Evolutionary conservation across 2,329 filamentous ascomycete genomes (phyloP), one percentile per base, ranked within the genome.

Genomic region (Claviceps cyperi): DNA sequence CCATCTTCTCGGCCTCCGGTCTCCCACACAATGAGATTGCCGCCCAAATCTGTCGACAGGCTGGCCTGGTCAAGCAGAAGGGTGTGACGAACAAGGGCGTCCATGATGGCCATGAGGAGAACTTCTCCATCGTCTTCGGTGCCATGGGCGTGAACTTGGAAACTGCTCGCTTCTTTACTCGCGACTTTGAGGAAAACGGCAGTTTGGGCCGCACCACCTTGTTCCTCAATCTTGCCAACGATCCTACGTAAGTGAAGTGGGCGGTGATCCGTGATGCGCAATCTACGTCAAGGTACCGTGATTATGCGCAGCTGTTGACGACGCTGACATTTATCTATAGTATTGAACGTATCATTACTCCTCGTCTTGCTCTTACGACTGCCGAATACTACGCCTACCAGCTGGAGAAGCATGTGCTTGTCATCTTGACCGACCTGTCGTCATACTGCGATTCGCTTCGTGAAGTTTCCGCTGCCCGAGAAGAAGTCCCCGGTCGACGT

Each of bases 131-230:
- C 62, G 92, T 98, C 51, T 98, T 98, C 66, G 94, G 88, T 65
- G 92, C 92, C 64, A 98, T 98, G 92, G 92, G 92, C 89, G 92
- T 98, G 60, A 98, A 98, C 75, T 82, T 98, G 83, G 92, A 98
- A 68, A 98, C 92, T 35, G 87, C 86, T 61, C 86, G 92, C 61
- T 98, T 98, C 80, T 98, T 98, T 76, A 97, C 91, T 38, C 81
- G 88, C 58, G 92, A 98, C 64, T 98, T 98, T 64, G 92, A 98
- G 70, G 89, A 98, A 78, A 98, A 98, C 70, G 94, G 94, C 60
- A 94, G 87, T 72, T 82, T 98, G 83, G 92, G 96, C 74, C 87
- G 92, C 71, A 84, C 87, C 60, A 97, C 94, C 7, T 76, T 98
- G 54, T 98, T 98, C 85, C 78, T 98, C 65, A 98, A 98, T 76